phyloP scores from a whole-genome alignment of 2,329 filamentous ascomycete genomes.

The Onygenales sp. region DNA sequence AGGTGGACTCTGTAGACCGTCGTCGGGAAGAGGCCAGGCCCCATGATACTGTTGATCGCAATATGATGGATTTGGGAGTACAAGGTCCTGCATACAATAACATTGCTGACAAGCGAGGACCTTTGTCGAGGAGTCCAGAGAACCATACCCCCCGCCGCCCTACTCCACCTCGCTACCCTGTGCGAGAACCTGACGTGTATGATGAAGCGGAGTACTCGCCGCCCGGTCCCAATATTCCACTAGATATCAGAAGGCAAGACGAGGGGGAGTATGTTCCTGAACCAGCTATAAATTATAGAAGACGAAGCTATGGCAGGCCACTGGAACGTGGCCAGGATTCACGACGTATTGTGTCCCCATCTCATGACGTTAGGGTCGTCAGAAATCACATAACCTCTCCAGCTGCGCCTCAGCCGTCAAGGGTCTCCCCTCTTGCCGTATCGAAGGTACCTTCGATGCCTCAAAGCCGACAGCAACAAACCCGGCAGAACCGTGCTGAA shows the following conservation, averaged over 20 bases:
- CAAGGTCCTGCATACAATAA: slow-evolving; percentile 26
- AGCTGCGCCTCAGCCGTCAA: slow-evolving; percentile 64
- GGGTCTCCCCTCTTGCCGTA: slow-evolving; percentile 51
- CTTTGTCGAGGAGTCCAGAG: slow-evolving; percentile 22
- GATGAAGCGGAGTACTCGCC: slow-evolving; percentile 42
- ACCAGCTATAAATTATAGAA: slow-evolving; percentile 23
- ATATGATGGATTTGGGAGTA: slow-evolving; percentile 29
- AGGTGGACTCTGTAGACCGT: slow-evolving; percentile 23
- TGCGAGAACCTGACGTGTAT: slow-evolving; percentile 22
- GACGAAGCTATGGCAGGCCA: slow-evolving; percentile 32
- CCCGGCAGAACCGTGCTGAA: slow-evolving; percentile 17
- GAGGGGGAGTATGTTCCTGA: slow-evolving; percentile 15
- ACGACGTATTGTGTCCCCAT: slow-evolving; percentile 27
- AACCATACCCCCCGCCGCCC: slow-evolving; percentile 12
- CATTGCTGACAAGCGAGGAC: slow-evolving; percentile 26
- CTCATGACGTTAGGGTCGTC: slow-evolving; percentile 52
- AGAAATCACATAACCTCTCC: slow-evolving; percentile 65
- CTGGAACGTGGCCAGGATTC: slow-evolving; percentile 31
- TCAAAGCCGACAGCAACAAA: slow-evolving; percentile 45
- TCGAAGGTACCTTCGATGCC: slow-evolving; percentile 42
- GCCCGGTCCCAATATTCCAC: slow-evolving; percentile 31
- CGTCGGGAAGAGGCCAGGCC: slow-evolving; percentile 27
- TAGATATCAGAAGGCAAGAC: slow-evolving; percentile 20
- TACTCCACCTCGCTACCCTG: slow-evolving; percentile 15
- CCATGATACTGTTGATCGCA: slow-evolving; percentile 27